Evolutionary conservation across 176 grass and related monocot genomes (phyloP), one percentile per base, ranked within the genome.

Genomic region (Neostapfia colusana): DNA sequence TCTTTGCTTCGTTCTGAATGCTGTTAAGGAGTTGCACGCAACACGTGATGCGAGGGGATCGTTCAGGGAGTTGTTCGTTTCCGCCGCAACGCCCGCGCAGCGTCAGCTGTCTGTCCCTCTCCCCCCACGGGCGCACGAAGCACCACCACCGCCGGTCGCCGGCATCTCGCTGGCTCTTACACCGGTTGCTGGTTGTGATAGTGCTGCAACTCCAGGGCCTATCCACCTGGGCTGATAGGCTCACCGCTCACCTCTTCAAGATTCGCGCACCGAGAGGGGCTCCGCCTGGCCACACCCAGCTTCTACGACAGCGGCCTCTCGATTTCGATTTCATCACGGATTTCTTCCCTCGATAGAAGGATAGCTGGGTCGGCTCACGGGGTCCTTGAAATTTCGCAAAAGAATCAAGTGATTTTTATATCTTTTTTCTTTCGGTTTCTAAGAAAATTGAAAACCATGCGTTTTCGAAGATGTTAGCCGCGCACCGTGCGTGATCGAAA

Each of bases 111-210:
- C 14, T 6, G 23, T 4, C 14, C 18, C 3, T 56, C 53, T 4
- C 53, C 8, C 9, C 6, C 53, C 8, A n/a, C n/a, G 20, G 2
- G 63, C 20, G 76, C 76, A 78, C 62, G 62, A 35, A 3, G 37
- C 24, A 8, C 37, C 18, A 44, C 25, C 27, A 18, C 14, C 59
- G 16, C 64, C 45, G 2, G 61, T 36, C 45, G 61, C 15, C 38
- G 72, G 38, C 63, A 68, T 17, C 63, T 83, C 51, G 9, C 81
- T 63, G 81, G 35, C 61, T 35, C 51, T 82, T 72, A 8, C 31
- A 61, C 26, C 6, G 27, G 63, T 49, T 13, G 35, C 50, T 34
- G 58, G 26, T 4, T 8, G 26, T 50, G 20, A 6, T 16, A 18
- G 17, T 23, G 51, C n/a, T n/a, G 8, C n/a, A 13, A 13, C 28